phyloP scores from a whole-genome alignment of 306 rosid species.

The Hippophae tibetana region DNA sequence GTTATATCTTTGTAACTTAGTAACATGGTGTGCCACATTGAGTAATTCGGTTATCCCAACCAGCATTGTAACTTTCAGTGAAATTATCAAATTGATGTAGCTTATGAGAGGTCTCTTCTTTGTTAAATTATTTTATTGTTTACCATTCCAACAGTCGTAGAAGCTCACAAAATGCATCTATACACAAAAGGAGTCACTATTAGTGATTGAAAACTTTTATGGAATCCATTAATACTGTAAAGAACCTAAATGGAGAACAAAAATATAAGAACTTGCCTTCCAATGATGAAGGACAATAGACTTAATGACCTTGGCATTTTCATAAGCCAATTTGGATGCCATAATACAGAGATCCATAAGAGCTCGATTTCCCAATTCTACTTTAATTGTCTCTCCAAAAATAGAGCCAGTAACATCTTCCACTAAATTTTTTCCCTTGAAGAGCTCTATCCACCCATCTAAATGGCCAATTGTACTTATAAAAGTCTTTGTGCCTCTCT shows the following conservation, averaged over 20 bases:
- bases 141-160: slow-evolving; percentile 69
- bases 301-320: slow-evolving; percentile 44
- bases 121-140: not conserved
- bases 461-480: slow-evolving; percentile 58
- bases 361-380: slow-evolving; percentile 31
- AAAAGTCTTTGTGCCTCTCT: slow-evolving; percentile 52
- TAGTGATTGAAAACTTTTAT: not conserved
- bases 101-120: too few relatives aligned
- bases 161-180: slow-evolving; percentile 77
- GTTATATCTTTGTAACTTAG: too few relatives aligned
- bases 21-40: too few relatives aligned
- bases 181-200: not conserved
- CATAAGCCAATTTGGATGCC: slow-evolving; percentile 73
- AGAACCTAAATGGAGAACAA: not conserved
- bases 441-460: slow-evolving; percentile 44
- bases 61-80: too few relatives aligned
- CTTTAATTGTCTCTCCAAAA: slow-evolving; percentile 13
- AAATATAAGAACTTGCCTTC: slow-evolving; percentile 43
- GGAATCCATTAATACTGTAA: not conserved
- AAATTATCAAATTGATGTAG: too few relatives aligned
- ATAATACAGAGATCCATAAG: slow-evolving; percentile 64
- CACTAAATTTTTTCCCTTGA: slow-evolving; percentile 17
- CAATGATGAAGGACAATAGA: slow-evolving; percentile 38
- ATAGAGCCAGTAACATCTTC: slow-evolving; percentile 15
- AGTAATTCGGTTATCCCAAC: too few relatives aligned